phyloP scores from a whole-genome alignment of 306 rosid species.

The Bauhinia variegata region DNA sequence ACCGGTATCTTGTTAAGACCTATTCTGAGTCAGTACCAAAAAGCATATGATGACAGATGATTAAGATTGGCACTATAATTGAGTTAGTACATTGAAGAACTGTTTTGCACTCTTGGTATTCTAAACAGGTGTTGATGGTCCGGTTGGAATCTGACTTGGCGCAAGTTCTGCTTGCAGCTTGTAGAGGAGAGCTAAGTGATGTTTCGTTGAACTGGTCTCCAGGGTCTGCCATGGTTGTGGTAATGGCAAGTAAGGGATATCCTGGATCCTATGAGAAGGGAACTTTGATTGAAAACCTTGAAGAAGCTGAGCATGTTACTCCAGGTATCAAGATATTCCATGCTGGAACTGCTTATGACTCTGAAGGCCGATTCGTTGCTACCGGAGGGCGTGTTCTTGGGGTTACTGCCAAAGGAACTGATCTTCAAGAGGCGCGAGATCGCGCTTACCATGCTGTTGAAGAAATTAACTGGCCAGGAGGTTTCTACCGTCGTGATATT shows the following conservation, averaged over 20 bases:
- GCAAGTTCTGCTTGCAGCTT: slow-evolving; percentile 89
- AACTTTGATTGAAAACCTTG: slow-evolving; percentile 72
- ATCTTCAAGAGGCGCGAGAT: slow-evolving; percentile 83
- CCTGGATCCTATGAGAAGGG: slow-evolving; percentile 91
- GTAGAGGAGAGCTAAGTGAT: slow-evolving; percentile 80
- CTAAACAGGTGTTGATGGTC: slow-evolving; percentile 82
- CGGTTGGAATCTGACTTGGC: slow-evolving; percentile 89
- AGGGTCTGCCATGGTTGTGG: slow-evolving; percentile 95
- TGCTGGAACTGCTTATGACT: slow-evolving; percentile 84
- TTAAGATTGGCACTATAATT: slow-evolving; percentile 1
- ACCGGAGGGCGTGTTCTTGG: slow-evolving; percentile 95
- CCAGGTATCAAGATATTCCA: slow-evolving; percentile 83
- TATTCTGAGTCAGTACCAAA: neutral
- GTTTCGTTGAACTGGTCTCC: slow-evolving; percentile 84
- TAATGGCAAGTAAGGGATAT: slow-evolving; percentile 96
- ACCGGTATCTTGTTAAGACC: neutral
- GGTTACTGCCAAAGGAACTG: slow-evolving; percentile 78
- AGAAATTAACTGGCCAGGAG: slow-evolving; percentile 78
- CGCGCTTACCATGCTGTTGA: slow-evolving; percentile 73
- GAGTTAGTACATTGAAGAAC: slow-evolving; percentile 17
- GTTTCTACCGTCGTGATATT: slow-evolving; percentile 85
- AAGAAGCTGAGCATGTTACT: slow-evolving; percentile 75
- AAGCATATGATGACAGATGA: neutral
- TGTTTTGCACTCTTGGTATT: slow-evolving; percentile 25
- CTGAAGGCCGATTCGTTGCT: slow-evolving; percentile 72